Evolutionary conservation across 345 rosid species (phyloP).

Genomic region (Euclidium syriacum): DNA sequence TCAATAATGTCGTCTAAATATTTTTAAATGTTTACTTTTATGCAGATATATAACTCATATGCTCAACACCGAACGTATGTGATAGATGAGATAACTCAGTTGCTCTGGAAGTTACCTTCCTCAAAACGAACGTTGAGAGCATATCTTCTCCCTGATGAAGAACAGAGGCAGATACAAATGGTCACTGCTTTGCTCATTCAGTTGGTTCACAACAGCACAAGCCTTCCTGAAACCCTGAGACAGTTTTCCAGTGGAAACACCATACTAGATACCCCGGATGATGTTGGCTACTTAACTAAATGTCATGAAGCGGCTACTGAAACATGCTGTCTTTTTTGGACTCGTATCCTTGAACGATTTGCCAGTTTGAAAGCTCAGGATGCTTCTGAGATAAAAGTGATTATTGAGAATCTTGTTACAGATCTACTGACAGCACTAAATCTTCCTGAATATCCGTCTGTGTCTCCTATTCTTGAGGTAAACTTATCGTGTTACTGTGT

Average conservation of each 20-base stretch:
- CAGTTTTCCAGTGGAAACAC: conserved; percentile 52
- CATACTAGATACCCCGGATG: conserved; percentile 60
- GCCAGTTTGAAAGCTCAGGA: conserved; percentile 84
- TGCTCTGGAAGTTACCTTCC: conserved; percentile 84
- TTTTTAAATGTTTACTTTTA: conserved; percentile 13
- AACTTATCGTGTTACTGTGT: conserved; percentile 7
- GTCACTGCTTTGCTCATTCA: conserved; percentile 91
- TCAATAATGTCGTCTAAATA: not conserved
- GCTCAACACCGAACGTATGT: conserved; percentile 79
- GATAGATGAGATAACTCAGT: conserved; percentile 80
- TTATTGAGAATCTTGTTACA: conserved; percentile 87
- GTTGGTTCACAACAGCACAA: conserved; percentile 86
- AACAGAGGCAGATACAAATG: conserved; percentile 98
- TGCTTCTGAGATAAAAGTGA: conserved; percentile 82
- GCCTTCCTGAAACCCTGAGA: conserved; percentile 76
- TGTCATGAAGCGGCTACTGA: conserved; percentile 85
- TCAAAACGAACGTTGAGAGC: conserved; percentile 77
- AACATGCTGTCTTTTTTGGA: conserved; percentile 96
- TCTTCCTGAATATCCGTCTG: conserved; percentile 94
- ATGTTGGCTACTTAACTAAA: conserved; percentile 57
- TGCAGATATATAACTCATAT: conserved; percentile 87
- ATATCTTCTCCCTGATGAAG: conserved; percentile 96
- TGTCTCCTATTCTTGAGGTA: conserved; percentile 95
- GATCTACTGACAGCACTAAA: conserved; percentile 88
- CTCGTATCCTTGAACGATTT: conserved; percentile 89